Conservation (phyloP, 1,139 yeast species). For the Candida sanyaensis region DNA sequence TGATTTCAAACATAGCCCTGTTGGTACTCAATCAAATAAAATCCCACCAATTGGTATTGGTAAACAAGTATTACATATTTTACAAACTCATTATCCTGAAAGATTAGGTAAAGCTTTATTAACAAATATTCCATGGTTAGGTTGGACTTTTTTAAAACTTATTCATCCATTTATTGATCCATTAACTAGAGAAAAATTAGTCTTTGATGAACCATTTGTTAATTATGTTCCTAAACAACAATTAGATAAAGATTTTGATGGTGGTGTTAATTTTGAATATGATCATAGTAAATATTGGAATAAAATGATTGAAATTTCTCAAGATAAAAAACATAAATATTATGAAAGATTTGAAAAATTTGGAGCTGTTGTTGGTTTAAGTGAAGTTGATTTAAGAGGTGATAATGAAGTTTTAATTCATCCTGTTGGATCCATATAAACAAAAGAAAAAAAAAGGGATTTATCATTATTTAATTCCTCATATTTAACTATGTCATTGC, state of each 20-base stretch:
- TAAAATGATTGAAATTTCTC: slow-evolving; percentile 42
- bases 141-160: slow-evolving; percentile 48
- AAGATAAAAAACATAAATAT: slow-evolving; percentile 35
- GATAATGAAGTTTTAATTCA: slow-evolving; percentile 38
- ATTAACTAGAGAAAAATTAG: slow-evolving; percentile 49
- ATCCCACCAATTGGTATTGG: slow-evolving; percentile 84
- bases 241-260: slow-evolving; percentile 49
- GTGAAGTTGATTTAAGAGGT: slow-evolving; percentile 78
- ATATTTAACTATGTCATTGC: too few species aligned
- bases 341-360: slow-evolving; percentile 39
- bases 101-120: slow-evolving; percentile 49
- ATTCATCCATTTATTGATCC: slow-evolving; percentile 54
- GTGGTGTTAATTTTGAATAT: slow-evolving; percentile 43
- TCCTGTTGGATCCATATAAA: slow-evolving; percentile 32
- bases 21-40: slow-evolving; percentile 58
- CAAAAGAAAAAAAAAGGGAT: too few species aligned
- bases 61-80: slow-evolving; percentile 69
- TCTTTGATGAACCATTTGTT: slow-evolving; percentile 44
- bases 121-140: slow-evolving; percentile 51
- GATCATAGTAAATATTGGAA: slow-evolving; percentile 47
- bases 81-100: slow-evolving; percentile 58
- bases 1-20: slow-evolving; percentile 49
- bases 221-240: slow-evolving; percentile 48
- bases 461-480: too few species aligned
- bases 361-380: slow-evolving; percentile 44